These are phyloP conservation scores for Raphanus hybrid DNA, from an alignment of 441 rosid species.

Conservation along the genomic window DNA sequence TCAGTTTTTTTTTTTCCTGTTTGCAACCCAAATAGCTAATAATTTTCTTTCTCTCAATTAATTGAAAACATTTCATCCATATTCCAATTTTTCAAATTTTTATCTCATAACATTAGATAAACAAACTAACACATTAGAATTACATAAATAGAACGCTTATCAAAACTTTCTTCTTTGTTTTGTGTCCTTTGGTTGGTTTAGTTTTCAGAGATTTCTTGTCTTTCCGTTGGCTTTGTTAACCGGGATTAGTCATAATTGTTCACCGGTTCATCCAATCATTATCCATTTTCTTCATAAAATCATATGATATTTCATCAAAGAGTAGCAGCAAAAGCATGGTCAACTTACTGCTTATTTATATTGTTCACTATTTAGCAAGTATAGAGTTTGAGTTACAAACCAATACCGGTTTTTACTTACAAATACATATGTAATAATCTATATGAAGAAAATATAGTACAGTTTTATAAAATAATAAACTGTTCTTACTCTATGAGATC, in stretches of 20 bases:
- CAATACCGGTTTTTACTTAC: not conserved
- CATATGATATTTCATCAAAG: not conserved
- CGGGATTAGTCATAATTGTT: too few relatives aligned
- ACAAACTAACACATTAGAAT: not conserved
- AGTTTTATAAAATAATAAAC: not conserved
- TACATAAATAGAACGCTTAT: not conserved
- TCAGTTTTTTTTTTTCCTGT: not conserved
- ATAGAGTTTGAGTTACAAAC: slow-evolving; percentile 4
- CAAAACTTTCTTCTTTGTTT: not conserved
- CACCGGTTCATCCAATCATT: too few relatives aligned
- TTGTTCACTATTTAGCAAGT: not conserved
- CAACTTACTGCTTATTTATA: not conserved
- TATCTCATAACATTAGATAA: not conserved
- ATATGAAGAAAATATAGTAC: slow-evolving; percentile 1
- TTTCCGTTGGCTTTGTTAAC: too few relatives aligned
- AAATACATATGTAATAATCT: not conserved
- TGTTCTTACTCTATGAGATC: not conserved
- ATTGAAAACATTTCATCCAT: not conserved
- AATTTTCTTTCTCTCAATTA: not conserved
- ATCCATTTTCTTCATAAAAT: not conserved
- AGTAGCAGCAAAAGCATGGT: not conserved
- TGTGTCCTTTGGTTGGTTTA: too few relatives aligned
- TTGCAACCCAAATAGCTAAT: not conserved
- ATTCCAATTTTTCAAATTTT: not conserved
- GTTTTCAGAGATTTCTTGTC: too few relatives aligned